Percentiles rank a stretch among this genome's conserved stretches.
These are phyloP conservation scores for Ricinus communis DNA, from an alignment of 345 rosid species.

Conservation along the genomic window DNA sequence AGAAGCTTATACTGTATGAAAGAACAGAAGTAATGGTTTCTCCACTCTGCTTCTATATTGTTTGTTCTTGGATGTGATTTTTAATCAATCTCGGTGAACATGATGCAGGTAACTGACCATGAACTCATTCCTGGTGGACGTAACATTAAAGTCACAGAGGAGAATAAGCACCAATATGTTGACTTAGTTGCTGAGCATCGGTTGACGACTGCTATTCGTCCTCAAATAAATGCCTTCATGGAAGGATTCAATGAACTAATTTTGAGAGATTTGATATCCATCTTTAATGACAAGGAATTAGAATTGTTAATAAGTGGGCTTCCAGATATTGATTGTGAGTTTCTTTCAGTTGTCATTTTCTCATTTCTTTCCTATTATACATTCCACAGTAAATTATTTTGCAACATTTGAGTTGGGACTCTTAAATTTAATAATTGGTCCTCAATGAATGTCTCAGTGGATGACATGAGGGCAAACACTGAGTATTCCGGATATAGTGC, in stretches of 20 bases:
- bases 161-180: constrained; percentile 88
- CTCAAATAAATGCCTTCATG: constrained; percentile 89
- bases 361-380: background rate
- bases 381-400: background rate
- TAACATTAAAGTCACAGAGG: constrained; percentile 88
- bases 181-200: constrained; percentile 90
- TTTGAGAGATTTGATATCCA: constrained; percentile 71
- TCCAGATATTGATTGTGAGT: constrained; percentile 94
- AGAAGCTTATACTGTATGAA: constrained; percentile 81
- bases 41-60: background rate
- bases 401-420: background rate
- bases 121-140: constrained; percentile 92
- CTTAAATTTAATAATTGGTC: constrained; percentile 14
- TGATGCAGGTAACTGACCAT: constrained; percentile 82
- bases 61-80: background rate
- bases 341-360: background rate
- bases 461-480: constrained; percentile 85
- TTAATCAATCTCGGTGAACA: constrained; percentile 7
- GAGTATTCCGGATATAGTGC: constrained; percentile 93
- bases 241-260: constrained; percentile 88
- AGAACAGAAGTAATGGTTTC: constrained; percentile 56
- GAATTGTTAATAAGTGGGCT: constrained; percentile 93
- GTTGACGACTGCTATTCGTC: constrained; percentile 93
- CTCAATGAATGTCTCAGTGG: constrained; percentile 51
- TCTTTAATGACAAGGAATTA: constrained; percentile 90